Conservation (phyloP, 192 early-diverging fungal species). For the Coemansia asiatica region DNA sequence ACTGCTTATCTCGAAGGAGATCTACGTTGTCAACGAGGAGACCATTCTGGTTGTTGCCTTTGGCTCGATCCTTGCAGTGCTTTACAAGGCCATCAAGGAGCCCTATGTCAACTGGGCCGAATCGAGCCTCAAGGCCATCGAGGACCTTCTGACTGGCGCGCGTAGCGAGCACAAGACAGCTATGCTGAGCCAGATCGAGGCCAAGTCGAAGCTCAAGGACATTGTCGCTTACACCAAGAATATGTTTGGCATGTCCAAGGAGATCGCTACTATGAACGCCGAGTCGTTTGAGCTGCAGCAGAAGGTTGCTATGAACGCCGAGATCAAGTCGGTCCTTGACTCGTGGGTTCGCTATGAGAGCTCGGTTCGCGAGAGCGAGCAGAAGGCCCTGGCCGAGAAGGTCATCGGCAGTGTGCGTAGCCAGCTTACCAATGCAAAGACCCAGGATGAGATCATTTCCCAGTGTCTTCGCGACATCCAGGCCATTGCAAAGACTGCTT, state of each 20-base stretch:
- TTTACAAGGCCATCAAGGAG: conserved; percentile 80
- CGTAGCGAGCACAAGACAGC: conserved; percentile 90
- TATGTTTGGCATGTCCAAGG: conserved; percentile 91
- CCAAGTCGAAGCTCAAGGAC: conserved; percentile 90
- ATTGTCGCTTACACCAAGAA: conserved; percentile 91
- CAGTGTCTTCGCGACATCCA: conserved; percentile 58
- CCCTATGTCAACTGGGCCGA: conserved; percentile 78
- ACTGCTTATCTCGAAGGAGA: conserved; percentile 93
- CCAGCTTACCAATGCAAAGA: conserved; percentile 53
- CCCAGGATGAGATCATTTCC: conserved; percentile 52
- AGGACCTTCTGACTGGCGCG: conserved; percentile 76
- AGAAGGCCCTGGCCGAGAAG: conserved; percentile 79
- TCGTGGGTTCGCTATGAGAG: conserved; percentile 97
- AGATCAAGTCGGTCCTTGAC: conserved; percentile 88
- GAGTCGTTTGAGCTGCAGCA: conserved; percentile 96
- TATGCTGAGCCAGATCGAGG: conserved; percentile 84
- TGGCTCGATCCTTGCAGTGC: conserved; percentile 74
- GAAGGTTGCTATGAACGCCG: conserved; percentile 70
- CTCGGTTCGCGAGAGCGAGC: conserved; percentile 88
- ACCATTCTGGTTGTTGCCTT: conserved; percentile 80
- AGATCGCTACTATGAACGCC: conserved; percentile 91
- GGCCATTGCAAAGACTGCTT: conserved; percentile 45
- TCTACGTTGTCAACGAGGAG: conserved; percentile 95
- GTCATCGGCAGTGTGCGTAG: conserved; percentile 72
- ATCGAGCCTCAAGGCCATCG: conserved; percentile 71